Conservation (phyloP, 2,329 filamentous ascomycete genomes). For the Monosporascus sp. region DNA sequence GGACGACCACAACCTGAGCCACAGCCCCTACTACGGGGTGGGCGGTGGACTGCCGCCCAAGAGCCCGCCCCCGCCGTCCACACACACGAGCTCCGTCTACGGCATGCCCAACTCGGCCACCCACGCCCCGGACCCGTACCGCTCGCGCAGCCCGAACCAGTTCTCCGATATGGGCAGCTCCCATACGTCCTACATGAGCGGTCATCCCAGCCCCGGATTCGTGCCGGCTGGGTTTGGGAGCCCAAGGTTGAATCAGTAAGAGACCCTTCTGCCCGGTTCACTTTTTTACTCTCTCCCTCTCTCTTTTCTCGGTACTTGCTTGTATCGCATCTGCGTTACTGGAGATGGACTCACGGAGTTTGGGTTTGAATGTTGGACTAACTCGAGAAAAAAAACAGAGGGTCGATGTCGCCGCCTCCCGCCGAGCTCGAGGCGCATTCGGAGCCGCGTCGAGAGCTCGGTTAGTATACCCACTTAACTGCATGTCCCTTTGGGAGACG, state of each 20-base stretch:
- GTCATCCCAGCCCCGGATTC: conserved; percentile 11
- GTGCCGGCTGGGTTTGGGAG: conserved; percentile 1
- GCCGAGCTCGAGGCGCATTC: neutral
- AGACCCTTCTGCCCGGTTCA: neutral
- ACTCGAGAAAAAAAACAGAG: neutral
- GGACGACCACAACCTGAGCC: neutral
- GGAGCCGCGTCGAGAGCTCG: neutral
- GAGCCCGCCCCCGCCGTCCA: conserved; percentile 10
- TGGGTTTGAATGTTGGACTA: neutral
- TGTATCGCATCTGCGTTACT: too few species aligned
- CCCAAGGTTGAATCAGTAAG: neutral
- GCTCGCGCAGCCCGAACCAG: conserved; percentile 7
- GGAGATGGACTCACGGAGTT: neutral
- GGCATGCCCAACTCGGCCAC: neutral
- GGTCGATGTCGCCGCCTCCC: neutral
- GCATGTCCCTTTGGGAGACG: too few species aligned
- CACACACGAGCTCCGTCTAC: conserved; percentile 3
- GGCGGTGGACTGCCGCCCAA: neutral
- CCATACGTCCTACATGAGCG: conserved; percentile 10
- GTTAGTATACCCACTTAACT: neutral
- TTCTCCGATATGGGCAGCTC: conserved; percentile 11
- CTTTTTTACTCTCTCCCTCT: neutral
- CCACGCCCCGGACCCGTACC: conserved; percentile 6
- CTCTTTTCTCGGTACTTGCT: neutral
- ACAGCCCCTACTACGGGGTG: neutral